These are phyloP conservation scores for Serendipita sp. DNA, from an alignment of 768 basidiomycete species.

Conservation along the genomic window DNA sequence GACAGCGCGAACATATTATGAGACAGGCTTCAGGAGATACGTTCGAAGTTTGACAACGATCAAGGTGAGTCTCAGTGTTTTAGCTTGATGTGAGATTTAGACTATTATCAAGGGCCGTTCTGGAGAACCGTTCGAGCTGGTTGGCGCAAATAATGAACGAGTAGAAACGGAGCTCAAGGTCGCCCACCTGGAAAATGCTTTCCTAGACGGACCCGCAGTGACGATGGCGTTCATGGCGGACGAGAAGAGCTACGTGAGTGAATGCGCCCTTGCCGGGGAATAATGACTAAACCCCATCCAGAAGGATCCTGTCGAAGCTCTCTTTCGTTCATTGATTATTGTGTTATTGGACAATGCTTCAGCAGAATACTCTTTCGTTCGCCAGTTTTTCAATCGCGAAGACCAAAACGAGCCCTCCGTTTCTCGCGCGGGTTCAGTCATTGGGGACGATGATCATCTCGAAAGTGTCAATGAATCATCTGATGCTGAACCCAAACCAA, in stretches of 20 bases:
- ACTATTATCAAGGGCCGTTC: constrained; percentile 37
- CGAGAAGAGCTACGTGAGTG: constrained; percentile 66
- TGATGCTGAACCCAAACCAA: constrained; percentile 20
- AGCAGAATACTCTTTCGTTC: constrained; percentile 79
- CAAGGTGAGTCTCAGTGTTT: constrained; percentile 32
- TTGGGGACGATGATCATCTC: background rate
- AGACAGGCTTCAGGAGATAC: constrained; percentile 89
- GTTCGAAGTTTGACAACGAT: constrained; percentile 64
- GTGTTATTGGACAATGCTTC: constrained; percentile 93
- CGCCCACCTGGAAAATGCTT: constrained; percentile 48
- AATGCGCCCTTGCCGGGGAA: background rate
- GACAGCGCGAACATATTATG: constrained; percentile 79
- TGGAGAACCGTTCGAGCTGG: constrained; percentile 51
- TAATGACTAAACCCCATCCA: constrained; percentile 19
- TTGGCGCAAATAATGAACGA: constrained; percentile 33
- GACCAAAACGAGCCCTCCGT: constrained; percentile 8
- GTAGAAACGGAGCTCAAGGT: constrained; percentile 27
- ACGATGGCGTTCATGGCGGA: constrained; percentile 81
- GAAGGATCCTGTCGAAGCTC: constrained; percentile 73
- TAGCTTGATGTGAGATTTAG: background rate
- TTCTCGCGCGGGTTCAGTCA: background rate
- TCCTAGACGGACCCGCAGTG: constrained; percentile 65
- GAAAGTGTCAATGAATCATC: constrained; percentile 13
- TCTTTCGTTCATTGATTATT: constrained; percentile 71
- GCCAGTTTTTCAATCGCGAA: constrained; percentile 53